These are phyloP conservation scores for Pseudozyma pruni DNA, from an alignment of 1,284 basidiomycete genomes.

Conservation along the genomic window DNA sequence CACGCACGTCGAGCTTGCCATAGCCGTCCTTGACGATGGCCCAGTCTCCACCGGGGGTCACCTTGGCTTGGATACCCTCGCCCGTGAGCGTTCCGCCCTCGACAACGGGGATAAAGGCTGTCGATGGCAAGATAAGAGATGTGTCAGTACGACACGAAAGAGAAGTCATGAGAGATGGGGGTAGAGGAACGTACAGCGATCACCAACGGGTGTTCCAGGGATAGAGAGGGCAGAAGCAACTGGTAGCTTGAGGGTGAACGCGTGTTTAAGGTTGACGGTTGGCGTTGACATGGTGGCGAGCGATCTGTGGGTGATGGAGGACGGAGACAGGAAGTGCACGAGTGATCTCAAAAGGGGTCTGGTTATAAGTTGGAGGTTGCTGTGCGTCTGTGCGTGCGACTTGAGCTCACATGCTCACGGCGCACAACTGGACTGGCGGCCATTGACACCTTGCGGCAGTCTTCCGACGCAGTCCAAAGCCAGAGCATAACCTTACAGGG, in stretches of 20 bases:
- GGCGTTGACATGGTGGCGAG: constrained; percentile 21
- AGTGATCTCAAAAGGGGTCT: no score
- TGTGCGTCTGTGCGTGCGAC: no score
- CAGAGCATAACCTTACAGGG: no score
- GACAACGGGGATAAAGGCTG: constrained; percentile 28
- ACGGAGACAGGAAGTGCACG: no score
- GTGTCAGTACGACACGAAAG: neutral
- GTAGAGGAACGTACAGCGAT: constrained; percentile 23
- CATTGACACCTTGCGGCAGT: constrained; percentile 4
- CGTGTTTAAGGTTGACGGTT: constrained; percentile 38
- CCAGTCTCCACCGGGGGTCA: constrained; percentile 36
- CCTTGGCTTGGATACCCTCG: constrained; percentile 27
- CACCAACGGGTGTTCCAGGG: constrained; percentile 27
- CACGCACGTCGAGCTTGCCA: constrained; percentile 42
- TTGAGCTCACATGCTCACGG: no score
- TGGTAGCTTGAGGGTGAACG: constrained; percentile 34
- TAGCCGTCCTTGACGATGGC: constrained; percentile 43
- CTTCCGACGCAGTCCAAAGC: no score
- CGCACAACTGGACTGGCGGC: neutral
- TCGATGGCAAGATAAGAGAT: neutral
- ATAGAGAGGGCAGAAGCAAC: constrained; percentile 5
- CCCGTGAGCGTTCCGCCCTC: constrained; percentile 25
- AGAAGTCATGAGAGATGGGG: neutral
- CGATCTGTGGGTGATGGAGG: no score
- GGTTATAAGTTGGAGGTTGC: no score